phyloP scores from a whole-genome alignment of 2,329 filamentous ascomycete genomes.

The Clonostachys chloroleuca region DNA sequence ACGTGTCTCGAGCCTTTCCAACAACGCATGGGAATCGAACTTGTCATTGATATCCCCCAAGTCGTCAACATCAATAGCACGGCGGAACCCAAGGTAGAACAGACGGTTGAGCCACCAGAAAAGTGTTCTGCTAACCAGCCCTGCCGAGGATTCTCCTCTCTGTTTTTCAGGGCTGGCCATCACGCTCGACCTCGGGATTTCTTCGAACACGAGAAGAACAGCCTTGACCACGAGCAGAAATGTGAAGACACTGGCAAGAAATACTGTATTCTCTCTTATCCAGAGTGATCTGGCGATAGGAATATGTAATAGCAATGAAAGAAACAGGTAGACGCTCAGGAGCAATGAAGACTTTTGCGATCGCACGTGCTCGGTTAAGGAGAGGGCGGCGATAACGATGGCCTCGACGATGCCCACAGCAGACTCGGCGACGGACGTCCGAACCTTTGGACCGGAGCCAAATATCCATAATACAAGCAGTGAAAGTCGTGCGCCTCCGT shows the following conservation, averaged over 20 bases:
- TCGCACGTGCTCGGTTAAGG: constrained; percentile 24
- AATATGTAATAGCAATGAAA: constrained; percentile 23
- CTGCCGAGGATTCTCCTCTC: constrained; percentile 21
- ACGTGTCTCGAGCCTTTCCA: constrained; percentile 6
- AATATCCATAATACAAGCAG: constrained; percentile 18
- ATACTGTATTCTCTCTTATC: constrained; percentile 15
- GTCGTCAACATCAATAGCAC: constrained; percentile 13
- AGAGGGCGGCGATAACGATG: constrained; percentile 15
- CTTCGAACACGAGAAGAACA: constrained; percentile 21
- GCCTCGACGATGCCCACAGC: constrained; percentile 17
- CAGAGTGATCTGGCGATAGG: constrained; percentile 23
- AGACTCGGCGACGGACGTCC: constrained; percentile 18
- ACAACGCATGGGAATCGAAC: constrained; percentile 13
- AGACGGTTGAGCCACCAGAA: constrained; percentile 29
- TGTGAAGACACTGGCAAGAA: constrained; percentile 17
- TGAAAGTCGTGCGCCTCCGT: constrained; percentile 11
- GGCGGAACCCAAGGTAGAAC: constrained; percentile 15
- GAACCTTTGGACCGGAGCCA: constrained; percentile 10
- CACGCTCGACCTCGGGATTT: constrained; percentile 5
- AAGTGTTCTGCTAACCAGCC: constrained; percentile 22
- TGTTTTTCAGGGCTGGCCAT: background rate
- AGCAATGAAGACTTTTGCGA: constrained; percentile 23
- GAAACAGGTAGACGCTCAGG: constrained; percentile 21
- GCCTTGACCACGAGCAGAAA: constrained; percentile 16
- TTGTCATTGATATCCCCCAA: constrained; percentile 19